phyloP scores from a whole-genome alignment of 2,329 filamentous ascomycete genomes.

The Fonsecaea pedrosoi region DNA sequence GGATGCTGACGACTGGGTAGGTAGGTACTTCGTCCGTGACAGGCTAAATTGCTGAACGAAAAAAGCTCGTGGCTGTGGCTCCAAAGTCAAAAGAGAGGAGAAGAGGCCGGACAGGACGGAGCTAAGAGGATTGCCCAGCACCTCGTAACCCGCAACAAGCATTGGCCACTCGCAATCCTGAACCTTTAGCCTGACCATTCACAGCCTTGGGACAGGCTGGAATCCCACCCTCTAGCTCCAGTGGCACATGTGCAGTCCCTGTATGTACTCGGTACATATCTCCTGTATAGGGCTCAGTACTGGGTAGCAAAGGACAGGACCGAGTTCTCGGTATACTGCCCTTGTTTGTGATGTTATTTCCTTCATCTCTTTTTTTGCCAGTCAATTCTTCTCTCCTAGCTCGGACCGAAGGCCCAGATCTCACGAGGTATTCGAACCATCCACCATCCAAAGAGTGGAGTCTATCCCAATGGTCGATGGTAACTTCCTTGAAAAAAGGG shows the following conservation, averaged over 20 bases:
- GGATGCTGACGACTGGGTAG: background rate
- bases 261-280: too few relatives aligned
- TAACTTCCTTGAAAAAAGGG: background rate
- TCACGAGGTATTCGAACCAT: background rate
- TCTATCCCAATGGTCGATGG: background rate
- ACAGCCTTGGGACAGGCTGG: background rate
- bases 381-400: background rate
- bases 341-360: background rate
- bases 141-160: slow-evolving; percentile 2
- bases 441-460: background rate
- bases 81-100: background rate
- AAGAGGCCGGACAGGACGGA: background rate
- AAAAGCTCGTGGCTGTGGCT: slow-evolving; percentile 1
- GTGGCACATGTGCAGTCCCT: background rate
- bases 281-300: background rate
- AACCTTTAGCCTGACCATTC: slow-evolving; percentile 15
- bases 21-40: background rate
- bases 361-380: background rate
- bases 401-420: background rate
- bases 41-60: slow-evolving; percentile 16
- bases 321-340: background rate
- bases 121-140: slow-evolving; percentile 2
- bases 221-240: slow-evolving; percentile 9
- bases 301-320: background rate
- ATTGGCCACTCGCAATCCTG: slow-evolving; percentile 9